A percentile compares a stretch with the other conserved stretches of the same genome.
Evolutionary conservation across 768 basidiomycete species (phyloP).

Genomic region (Collybiopsis luxurians): DNA sequence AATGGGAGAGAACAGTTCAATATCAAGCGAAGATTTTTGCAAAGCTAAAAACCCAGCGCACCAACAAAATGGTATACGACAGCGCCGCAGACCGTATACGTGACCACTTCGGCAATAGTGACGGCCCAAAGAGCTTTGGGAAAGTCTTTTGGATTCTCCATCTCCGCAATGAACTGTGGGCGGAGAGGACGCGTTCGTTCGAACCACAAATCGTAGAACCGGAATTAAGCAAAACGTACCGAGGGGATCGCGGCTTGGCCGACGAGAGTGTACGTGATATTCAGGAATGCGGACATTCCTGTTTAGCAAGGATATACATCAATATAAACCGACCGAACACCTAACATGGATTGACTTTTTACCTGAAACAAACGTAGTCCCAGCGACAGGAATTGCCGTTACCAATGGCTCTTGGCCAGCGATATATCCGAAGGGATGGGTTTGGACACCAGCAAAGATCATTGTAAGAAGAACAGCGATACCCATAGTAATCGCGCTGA

Average conservation of each 20-base stretch:
- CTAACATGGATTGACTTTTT: not conserved
- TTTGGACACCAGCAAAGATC: constrained; percentile 38
- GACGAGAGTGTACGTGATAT: constrained; percentile 44
- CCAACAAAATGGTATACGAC: constrained; percentile 39
- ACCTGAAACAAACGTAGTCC: constrained; percentile 38
- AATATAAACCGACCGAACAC: not conserved
- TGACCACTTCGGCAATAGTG: constrained; percentile 39
- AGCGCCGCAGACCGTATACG: constrained; percentile 41
- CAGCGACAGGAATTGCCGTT: constrained; percentile 30
- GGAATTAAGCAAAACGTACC: too few species aligned
- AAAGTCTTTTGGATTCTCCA: constrained; percentile 46
- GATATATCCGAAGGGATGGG: constrained; percentile 39
- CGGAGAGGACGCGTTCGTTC: too few species aligned
- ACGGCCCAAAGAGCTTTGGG: constrained; percentile 45
- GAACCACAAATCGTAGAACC: too few species aligned
- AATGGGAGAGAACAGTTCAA: not conserved
- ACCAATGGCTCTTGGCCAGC: constrained; percentile 34
- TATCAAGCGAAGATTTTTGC: not conserved
- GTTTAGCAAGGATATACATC: not conserved
- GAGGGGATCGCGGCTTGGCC: constrained; percentile 45
- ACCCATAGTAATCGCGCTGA: constrained; percentile 44
- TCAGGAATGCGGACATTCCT: constrained; percentile 46
- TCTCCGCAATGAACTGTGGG: constrained; percentile 42
- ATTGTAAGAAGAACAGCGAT: constrained; percentile 41
- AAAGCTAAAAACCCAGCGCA: constrained; percentile 3